Evolutionary conservation across 2,329 filamentous ascomycete species (phyloP).

Genomic region (Aspergillus brunneoviolaceus): DNA sequence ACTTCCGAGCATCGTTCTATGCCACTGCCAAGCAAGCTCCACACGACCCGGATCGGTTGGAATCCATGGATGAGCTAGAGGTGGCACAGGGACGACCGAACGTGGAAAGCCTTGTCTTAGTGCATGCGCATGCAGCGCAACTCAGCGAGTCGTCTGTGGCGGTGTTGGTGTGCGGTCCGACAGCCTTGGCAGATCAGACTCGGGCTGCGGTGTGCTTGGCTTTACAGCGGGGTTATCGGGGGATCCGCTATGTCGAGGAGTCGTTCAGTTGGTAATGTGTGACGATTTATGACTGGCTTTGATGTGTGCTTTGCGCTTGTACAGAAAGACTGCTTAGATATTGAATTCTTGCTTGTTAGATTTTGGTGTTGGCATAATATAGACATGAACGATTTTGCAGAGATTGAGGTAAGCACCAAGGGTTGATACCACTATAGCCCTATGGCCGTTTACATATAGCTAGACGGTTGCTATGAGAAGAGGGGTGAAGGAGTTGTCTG

Average conservation of each 20-base stretch:
- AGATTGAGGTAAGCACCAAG: too few relatives aligned
- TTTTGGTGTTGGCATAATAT: too few relatives aligned
- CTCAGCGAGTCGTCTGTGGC: constrained; percentile 31
- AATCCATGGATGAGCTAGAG: constrained; percentile 5
- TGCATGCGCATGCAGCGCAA: constrained; percentile 32
- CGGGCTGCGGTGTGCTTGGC: constrained; percentile 41
- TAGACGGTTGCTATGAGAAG: too few relatives aligned
- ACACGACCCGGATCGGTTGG: not conserved
- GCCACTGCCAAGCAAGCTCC: constrained; percentile 18
- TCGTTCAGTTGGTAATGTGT: constrained; percentile 41
- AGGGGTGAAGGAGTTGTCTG: too few relatives aligned
- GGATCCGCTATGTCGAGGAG: constrained; percentile 50
- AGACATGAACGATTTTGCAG: too few relatives aligned
- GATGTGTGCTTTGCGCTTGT: too few relatives aligned
- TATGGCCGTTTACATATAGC: too few relatives aligned
- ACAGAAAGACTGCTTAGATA: too few relatives aligned
- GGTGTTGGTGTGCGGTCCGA: constrained; percentile 48
- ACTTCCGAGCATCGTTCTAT: constrained; percentile 35
- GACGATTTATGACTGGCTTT: not conserved
- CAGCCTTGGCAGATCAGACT: constrained; percentile 47
- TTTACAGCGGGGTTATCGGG: constrained; percentile 31
- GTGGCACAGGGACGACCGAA: constrained; percentile 37
- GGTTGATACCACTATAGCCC: too few relatives aligned
- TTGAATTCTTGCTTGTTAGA: too few relatives aligned
- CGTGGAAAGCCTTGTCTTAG: constrained; percentile 34